A percentile compares a stretch with the other conserved stretches of the same genome.
Conservation (phyloP, 2,329 filamentous ascomycete species). For the Cercospora berteroae region DNA sequence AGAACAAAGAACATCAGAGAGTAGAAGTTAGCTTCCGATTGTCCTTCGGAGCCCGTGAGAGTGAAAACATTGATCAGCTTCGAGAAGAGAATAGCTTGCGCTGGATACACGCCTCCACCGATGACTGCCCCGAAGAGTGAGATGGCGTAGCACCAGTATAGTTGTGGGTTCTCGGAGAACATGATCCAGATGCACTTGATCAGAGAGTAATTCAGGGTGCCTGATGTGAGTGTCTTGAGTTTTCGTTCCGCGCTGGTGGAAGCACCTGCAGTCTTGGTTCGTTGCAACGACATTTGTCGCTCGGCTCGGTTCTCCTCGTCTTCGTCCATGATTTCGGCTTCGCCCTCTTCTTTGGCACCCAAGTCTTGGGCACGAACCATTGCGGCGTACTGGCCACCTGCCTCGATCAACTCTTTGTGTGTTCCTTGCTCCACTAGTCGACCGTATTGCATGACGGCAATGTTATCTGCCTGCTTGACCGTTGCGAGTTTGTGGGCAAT, state of each 20-base stretch:
- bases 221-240: conserved; percentile 34
- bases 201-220: conserved; percentile 35
- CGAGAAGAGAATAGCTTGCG: conserved; percentile 52
- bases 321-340: conserved; percentile 31
- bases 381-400: conserved; percentile 42
- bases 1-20: conserved; percentile 58
- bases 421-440: conserved; percentile 47
- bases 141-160: conserved; percentile 43
- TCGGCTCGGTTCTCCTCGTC: conserved; percentile 32
- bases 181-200: conserved; percentile 40
- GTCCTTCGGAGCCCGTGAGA: conserved; percentile 37
- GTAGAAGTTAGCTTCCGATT: conserved; percentile 50
- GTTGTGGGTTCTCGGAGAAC: conserved; percentile 37
- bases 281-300: conserved; percentile 27
- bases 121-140: conserved; percentile 38
- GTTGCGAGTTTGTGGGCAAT: conserved; percentile 50
- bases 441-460: conserved; percentile 47
- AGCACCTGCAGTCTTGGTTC: conserved; percentile 32
- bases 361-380: conserved; percentile 52
- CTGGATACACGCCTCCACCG: conserved; percentile 47
- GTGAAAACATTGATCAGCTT: conserved; percentile 50
- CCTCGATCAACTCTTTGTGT: conserved; percentile 41
- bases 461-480: conserved; percentile 46
- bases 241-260: conserved; percentile 34
- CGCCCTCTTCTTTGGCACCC: conserved; percentile 29